A percentile compares a stretch with the other conserved stretches of the same genome.
These are phyloP conservation scores for Forsythia suspensa DNA, from an alignment of 257 asterid genomes.

Conservation along the genomic window DNA sequence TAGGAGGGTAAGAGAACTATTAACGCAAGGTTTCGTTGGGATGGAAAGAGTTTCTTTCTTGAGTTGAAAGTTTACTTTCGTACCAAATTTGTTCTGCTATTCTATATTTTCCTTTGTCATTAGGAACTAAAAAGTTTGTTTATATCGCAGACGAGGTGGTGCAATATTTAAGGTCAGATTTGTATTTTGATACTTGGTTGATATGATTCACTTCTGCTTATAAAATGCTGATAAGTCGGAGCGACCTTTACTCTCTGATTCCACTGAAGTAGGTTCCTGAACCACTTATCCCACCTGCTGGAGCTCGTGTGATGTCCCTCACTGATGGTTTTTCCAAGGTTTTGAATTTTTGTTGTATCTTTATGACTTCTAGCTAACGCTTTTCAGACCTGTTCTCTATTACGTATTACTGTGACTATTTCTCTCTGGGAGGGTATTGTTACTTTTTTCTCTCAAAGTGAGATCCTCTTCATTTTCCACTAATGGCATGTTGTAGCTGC, in stretches of 20 bases:
- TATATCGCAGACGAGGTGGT: conserved; percentile 77
- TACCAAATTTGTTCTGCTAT: conserved; percentile 25
- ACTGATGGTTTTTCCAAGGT: conserved; percentile 99
- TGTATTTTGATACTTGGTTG: conserved; percentile 23
- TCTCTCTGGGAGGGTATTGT: conserved; percentile 1
- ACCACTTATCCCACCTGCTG: conserved; percentile 92
- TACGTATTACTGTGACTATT: not conserved
- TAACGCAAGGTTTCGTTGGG: conserved; percentile 11
- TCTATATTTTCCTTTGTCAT: conserved; percentile 20
- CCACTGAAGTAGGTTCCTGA: conserved; percentile 76
- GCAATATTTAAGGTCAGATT: conserved; percentile 79
- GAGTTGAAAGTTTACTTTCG: conserved; percentile 19
- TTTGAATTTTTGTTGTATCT: conserved; percentile 18
- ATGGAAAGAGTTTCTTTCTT: conserved; percentile 8
- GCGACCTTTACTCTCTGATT: conserved; percentile 26
- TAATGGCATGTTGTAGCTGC: conserved; percentile 4
- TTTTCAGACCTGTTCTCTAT: not conserved
- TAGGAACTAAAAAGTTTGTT: conserved; percentile 37
- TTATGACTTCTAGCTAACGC: not conserved
- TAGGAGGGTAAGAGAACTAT: conserved; percentile 80
- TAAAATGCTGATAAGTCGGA: conserved; percentile 16
- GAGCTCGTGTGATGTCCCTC: conserved; percentile 99
- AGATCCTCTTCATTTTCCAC: not conserved
- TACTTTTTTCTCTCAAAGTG: not conserved
- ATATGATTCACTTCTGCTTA: conserved; percentile 16